phyloP scores from a whole-genome alignment of 2,329 filamentous ascomycete species.

The Clarireedia paspali region DNA sequence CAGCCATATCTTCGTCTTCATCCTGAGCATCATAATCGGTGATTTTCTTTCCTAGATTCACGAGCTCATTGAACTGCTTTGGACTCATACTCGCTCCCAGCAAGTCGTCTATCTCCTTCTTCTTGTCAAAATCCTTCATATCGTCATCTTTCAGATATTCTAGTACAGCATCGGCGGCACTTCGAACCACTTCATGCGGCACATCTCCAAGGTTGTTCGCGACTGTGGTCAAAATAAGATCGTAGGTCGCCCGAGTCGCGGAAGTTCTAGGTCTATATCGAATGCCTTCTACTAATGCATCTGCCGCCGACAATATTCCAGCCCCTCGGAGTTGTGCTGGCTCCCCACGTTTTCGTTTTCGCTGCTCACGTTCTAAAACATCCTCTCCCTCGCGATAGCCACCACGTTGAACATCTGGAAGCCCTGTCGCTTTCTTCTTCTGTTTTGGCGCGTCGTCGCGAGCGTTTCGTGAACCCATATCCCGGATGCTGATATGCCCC shows the following conservation, averaged over 20 bases:
- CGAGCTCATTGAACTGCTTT: conserved; percentile 93
- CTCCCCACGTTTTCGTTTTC: conserved; percentile 75
- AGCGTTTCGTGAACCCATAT: conserved; percentile 84
- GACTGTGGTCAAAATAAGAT: conserved; percentile 87
- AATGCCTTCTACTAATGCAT: conserved; percentile 83
- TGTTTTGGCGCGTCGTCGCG: conserved; percentile 74
- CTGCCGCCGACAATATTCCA: conserved; percentile 75
- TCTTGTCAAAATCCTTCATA: conserved; percentile 95
- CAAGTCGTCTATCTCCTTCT: conserved; percentile 93
- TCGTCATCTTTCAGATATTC: conserved; percentile 93
- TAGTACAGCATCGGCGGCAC: conserved; percentile 84
- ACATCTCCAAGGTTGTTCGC: conserved; percentile 87
- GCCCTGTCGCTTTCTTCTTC: conserved; percentile 61
- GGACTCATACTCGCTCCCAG: conserved; percentile 73
- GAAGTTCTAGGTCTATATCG: conserved; percentile 86
- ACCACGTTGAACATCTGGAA: conserved; percentile 67
- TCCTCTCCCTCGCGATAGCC: conserved; percentile 73
- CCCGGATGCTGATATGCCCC: conserved; percentile 82
- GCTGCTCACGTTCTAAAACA: conserved; percentile 74
- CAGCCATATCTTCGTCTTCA: conserved; percentile 81
- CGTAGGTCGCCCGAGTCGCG: conserved; percentile 86
- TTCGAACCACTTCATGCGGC: conserved; percentile 81
- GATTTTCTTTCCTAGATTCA: conserved; percentile 97
- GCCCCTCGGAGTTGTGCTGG: conserved; percentile 60
- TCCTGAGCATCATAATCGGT: conserved; percentile 97